phyloP scores from a whole-genome alignment of 371 early-diverging fungal genomes.

The Blakeslea trispora region DNA sequence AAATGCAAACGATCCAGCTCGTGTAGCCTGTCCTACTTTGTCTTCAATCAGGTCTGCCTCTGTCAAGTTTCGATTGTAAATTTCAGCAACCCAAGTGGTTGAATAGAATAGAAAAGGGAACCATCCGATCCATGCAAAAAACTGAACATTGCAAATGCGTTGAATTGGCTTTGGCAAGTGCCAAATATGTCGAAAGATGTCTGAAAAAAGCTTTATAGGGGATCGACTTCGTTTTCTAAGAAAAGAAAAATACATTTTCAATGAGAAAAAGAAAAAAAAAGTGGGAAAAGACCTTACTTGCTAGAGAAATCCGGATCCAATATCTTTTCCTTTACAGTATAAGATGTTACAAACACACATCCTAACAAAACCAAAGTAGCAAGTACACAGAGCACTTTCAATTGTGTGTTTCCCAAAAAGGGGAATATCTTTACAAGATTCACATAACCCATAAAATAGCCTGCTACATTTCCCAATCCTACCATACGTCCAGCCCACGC shows the following conservation, averaged over 20 bases:
- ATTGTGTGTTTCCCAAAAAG: slow-evolving; percentile 77
- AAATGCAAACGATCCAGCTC: slow-evolving; percentile 85
- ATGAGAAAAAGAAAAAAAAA: background rate
- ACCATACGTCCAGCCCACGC: slow-evolving; percentile 94
- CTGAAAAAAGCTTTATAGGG: slow-evolving; percentile 33
- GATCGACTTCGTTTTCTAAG: slow-evolving; percentile 18
- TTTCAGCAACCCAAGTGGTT: slow-evolving; percentile 79
- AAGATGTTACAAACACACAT: slow-evolving; percentile 71
- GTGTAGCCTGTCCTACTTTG: slow-evolving; percentile 68
- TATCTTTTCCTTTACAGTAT: slow-evolving; percentile 57
- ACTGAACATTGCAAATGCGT: slow-evolving; percentile 83
- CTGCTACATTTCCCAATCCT: slow-evolving; percentile 83
- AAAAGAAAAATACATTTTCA: too few species aligned
- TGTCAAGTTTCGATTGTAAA: slow-evolving; percentile 37
- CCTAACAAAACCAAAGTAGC: slow-evolving; percentile 65
- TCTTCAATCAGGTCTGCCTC: slow-evolving; percentile 40
- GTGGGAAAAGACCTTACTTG: too few species aligned
- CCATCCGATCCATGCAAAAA: slow-evolving; percentile 96
- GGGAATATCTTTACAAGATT: slow-evolving; percentile 73
- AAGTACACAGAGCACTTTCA: slow-evolving; percentile 79
- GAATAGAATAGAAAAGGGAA: slow-evolving; percentile 95
- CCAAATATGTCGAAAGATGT: slow-evolving; percentile 46
- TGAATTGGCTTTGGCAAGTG: slow-evolving; percentile 73
- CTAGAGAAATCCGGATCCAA: slow-evolving; percentile 9
- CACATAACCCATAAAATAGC: slow-evolving; percentile 88